phyloP scores from a whole-genome alignment of 108 stramenopile species.

The Conticribra weissflogii region DNA sequence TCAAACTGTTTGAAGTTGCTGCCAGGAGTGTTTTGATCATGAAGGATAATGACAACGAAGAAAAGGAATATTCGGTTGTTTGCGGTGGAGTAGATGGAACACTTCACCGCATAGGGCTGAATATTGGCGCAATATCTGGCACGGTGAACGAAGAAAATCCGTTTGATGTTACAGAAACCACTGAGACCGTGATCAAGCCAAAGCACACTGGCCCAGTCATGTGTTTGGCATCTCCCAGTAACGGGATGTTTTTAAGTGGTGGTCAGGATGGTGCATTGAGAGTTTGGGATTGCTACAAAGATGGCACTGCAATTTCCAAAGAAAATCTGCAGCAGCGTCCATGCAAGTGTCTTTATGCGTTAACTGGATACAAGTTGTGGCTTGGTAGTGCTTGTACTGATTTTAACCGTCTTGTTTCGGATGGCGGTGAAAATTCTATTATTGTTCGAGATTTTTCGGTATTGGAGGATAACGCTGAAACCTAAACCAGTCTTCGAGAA shows the following conservation, averaged over 20 bases:
- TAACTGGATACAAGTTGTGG: conserved; percentile 84
- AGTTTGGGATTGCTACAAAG: conserved; percentile 56
- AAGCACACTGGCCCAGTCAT: conserved; percentile 55
- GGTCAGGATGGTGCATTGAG: conserved; percentile 69
- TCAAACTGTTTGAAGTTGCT: conserved; percentile 45
- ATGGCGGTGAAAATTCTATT: conserved; percentile 78
- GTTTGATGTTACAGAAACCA: conserved; percentile 23
- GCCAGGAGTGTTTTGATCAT: conserved; percentile 50
- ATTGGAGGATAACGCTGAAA: background rate
- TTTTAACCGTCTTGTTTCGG: conserved; percentile 59
- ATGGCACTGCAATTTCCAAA: conserved; percentile 18
- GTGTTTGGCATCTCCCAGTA: conserved; percentile 51
- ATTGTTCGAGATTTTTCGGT: conserved; percentile 72
- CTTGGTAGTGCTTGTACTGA: conserved; percentile 65
- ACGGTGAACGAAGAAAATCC: conserved; percentile 35
- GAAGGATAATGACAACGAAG: conserved; percentile 30
- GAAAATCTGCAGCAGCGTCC: conserved; percentile 9
- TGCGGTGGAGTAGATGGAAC: conserved; percentile 56
- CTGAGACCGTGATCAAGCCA: conserved; percentile 43
- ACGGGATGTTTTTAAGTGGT: conserved; percentile 60
- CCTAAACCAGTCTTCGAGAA: background rate
- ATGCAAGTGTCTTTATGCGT: conserved; percentile 57
- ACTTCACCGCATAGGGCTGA: conserved; percentile 45
- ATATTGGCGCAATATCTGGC: conserved; percentile 24
- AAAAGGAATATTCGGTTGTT: conserved; percentile 33